phyloP scores from a whole-genome alignment of 208 protist species.

The Trypanosoma congolense region DNA sequence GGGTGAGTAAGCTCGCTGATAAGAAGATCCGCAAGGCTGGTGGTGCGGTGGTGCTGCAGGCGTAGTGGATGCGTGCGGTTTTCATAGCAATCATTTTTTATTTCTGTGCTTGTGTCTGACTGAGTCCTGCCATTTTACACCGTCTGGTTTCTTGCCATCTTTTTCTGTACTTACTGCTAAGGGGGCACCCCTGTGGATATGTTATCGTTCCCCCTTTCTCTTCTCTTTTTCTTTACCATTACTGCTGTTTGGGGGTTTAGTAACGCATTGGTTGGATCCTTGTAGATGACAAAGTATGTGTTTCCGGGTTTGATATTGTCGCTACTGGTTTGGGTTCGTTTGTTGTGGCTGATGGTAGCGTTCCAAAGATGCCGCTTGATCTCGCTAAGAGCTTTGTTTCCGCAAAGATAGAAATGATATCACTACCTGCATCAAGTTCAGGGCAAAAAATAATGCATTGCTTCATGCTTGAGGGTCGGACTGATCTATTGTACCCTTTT shows the following conservation, averaged over 20 bases:
- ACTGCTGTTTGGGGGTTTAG: not conserved
- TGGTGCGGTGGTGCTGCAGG: constrained; percentile 96
- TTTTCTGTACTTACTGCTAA: constrained; percentile 1
- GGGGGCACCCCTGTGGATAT: too few relatives aligned
- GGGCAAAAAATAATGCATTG: not conserved
- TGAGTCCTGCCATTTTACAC: not conserved
- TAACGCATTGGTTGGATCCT: not conserved
- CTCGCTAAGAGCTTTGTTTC: not conserved
- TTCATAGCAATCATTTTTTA: constrained; percentile 2
- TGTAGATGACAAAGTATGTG: not conserved
- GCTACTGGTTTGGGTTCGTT: not conserved
- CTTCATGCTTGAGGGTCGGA: not conserved
- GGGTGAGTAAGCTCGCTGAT: constrained; percentile 98
- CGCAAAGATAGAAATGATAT: not conserved
- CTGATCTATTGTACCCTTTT: not conserved
- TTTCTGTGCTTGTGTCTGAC: constrained; percentile 3
- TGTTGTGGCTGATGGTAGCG: not conserved
- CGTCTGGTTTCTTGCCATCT: not conserved
- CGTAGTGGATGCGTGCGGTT: constrained; percentile 60
- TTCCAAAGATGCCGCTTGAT: not conserved
- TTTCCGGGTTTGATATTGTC: not conserved
- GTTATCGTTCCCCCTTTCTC: too few relatives aligned
- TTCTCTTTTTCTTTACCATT: constrained; percentile 8
- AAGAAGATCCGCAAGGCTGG: constrained; percentile 99
- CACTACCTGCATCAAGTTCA: not conserved